A percentile compares a stretch with the other conserved stretches of the same genome.
phyloP scores from a whole-genome alignment of 2,329 filamentous ascomycete genomes.

The Myotisia sp. region DNA sequence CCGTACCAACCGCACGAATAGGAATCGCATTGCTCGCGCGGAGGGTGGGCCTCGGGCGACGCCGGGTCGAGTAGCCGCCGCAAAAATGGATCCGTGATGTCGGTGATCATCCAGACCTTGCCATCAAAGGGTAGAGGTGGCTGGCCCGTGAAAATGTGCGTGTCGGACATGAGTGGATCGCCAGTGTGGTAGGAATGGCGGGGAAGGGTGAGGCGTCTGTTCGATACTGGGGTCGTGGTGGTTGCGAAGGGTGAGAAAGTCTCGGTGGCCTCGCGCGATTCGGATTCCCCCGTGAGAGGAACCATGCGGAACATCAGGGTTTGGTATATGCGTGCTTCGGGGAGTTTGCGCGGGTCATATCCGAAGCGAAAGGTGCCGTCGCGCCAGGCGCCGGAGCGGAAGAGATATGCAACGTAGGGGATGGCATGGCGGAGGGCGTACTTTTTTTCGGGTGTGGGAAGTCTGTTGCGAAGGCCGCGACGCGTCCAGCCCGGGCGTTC shows the following conservation, averaged over 20 bases:
- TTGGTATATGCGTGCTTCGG: slow-evolving; percentile 69
- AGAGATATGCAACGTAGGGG: slow-evolving; percentile 80
- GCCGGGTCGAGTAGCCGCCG: slow-evolving; percentile 49
- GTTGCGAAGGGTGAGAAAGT: slow-evolving; percentile 4
- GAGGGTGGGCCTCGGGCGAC: slow-evolving; percentile 35
- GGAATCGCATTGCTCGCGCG: slow-evolving; percentile 46
- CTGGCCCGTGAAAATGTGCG: slow-evolving; percentile 71
- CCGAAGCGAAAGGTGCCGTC: slow-evolving; percentile 78
- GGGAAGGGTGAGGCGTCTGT: slow-evolving; percentile 19
- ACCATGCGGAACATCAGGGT: slow-evolving; percentile 70
- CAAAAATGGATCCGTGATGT: slow-evolving; percentile 70
- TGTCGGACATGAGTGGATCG: slow-evolving; percentile 10
- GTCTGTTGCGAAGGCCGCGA: slow-evolving; percentile 60
- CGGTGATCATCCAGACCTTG: slow-evolving; percentile 88
- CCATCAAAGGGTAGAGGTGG: slow-evolving; percentile 57
- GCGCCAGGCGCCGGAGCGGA: slow-evolving; percentile 81
- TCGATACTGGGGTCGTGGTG: slow-evolving; percentile 11
- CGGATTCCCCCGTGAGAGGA: slow-evolving; percentile 21
- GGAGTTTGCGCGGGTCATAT: slow-evolving; percentile 65
- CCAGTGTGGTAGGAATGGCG: slow-evolving; percentile 7
- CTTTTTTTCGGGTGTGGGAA: slow-evolving; percentile 43
- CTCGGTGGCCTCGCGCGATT: slow-evolving; percentile 13
- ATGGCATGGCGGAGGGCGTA: slow-evolving; percentile 56
- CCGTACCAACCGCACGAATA: slow-evolving; percentile 68
- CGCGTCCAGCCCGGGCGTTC: slow-evolving; percentile 76